A percentile compares a stretch with the other conserved stretches of the same genome.
These are phyloP conservation scores for Aphanomyces astaci DNA, from an alignment of 352 stramenopile genomes.

Conservation along the genomic window DNA sequence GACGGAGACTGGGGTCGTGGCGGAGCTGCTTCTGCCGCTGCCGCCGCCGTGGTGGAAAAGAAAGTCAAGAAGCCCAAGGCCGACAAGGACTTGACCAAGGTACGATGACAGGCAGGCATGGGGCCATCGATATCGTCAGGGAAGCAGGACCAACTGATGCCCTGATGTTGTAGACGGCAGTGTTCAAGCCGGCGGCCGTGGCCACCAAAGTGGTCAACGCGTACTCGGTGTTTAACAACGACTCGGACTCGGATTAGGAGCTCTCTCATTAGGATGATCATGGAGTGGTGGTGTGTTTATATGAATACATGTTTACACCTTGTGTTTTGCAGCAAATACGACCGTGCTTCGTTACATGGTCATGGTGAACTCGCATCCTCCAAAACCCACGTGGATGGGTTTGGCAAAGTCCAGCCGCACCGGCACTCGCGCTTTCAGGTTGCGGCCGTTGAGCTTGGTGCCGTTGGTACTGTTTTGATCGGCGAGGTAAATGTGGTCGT, in stretches of 20 bases:
- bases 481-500: slow-evolving; percentile 51
- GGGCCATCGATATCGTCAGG: slow-evolving; percentile 25
- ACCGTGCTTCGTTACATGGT: slow-evolving; percentile 31
- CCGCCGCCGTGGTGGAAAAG: slow-evolving; percentile 10
- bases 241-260: slow-evolving; percentile 76
- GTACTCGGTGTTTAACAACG: slow-evolving; percentile 38
- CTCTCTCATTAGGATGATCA: too few relatives aligned
- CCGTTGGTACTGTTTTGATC: slow-evolving; percentile 81
- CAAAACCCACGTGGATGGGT: slow-evolving; percentile 44
- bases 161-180: slow-evolving; percentile 24
- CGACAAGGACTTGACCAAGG: slow-evolving; percentile 22
- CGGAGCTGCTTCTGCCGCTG: not conserved
- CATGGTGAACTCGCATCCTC: slow-evolving; percentile 45
- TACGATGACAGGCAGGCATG: slow-evolving; percentile 26
- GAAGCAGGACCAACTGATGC: too few relatives aligned
- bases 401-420: slow-evolving; percentile 37
- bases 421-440: slow-evolving; percentile 41
- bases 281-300: too few relatives aligned
- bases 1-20: slow-evolving; percentile 17
- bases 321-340: too few relatives aligned
- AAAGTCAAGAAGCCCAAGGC: slow-evolving; percentile 26
- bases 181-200: slow-evolving; percentile 38
- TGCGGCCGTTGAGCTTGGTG: slow-evolving; percentile 50
- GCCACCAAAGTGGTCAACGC: slow-evolving; percentile 61
- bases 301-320: too few relatives aligned